These are phyloP conservation scores for Pseudodiploospora longispora DNA, from an alignment of 2,329 filamentous ascomycete genomes.

Conservation along the genomic window DNA sequence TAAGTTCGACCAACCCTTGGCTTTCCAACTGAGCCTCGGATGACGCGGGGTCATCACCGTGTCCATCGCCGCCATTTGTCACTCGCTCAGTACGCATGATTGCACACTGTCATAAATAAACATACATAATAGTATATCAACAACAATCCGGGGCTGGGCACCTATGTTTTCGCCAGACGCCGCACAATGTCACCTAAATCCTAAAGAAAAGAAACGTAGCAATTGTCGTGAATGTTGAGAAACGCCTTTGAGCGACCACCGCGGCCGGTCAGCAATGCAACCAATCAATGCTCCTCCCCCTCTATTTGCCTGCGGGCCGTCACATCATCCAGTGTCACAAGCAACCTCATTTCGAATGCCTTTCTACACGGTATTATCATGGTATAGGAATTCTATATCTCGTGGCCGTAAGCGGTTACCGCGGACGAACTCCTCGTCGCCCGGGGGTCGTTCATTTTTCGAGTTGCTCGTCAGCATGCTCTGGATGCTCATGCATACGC, in stretches of 20 bases:
- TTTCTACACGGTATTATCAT: conserved; percentile 68
- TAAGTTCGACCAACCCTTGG: no score
- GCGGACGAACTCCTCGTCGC: conserved; percentile 82
- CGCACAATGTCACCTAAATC: no score
- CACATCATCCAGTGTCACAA: no score
- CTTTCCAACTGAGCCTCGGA: no score
- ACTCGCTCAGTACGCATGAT: no score
- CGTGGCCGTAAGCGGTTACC: conserved; percentile 70
- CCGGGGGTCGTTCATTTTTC: conserved; percentile 82
- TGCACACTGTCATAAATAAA: no score
- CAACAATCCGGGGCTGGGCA: no score
- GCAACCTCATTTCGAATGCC: neutral
- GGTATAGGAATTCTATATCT: conserved; percentile 90
- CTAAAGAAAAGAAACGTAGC: neutral
- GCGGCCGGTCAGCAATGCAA: conserved; percentile 5
- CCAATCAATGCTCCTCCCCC: neutral
- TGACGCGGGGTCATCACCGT: no score
- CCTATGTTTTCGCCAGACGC: no score
- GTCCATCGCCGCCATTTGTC: no score
- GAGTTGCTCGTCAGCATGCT: conserved; percentile 96
- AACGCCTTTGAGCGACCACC: conserved; percentile 7
- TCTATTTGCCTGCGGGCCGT: no score
- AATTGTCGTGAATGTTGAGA: neutral
- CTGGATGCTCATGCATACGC: conserved; percentile 92
- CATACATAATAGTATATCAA: no score